These are phyloP conservation scores for Tuber magnatum DNA, from an alignment of 495 filamentous ascomycete genomes.

Conservation along the genomic window DNA sequence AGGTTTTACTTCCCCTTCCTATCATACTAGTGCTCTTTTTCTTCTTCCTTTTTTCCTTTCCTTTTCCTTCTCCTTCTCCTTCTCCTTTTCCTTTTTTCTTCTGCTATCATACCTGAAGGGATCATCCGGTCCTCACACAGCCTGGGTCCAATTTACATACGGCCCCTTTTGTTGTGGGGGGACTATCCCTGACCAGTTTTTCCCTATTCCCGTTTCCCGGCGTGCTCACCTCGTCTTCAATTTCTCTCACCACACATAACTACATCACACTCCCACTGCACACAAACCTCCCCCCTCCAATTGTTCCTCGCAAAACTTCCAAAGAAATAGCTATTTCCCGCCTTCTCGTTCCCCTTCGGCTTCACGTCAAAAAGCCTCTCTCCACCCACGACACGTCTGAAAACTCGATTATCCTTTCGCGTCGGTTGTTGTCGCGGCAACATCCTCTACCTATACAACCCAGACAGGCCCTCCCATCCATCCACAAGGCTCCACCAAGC, in stretches of 20 bases:
- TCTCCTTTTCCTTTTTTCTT: not conserved
- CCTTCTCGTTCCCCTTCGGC: constrained; percentile 17
- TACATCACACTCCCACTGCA: constrained; percentile 26
- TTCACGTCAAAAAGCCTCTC: constrained; percentile 19
- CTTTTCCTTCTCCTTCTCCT: not conserved
- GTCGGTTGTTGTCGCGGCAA: constrained; percentile 30
- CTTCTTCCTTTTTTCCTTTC: not conserved
- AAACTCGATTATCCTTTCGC: not conserved
- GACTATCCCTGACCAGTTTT: constrained; percentile 27
- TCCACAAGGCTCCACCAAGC: constrained; percentile 22
- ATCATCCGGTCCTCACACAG: not conserved
- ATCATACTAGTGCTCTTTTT: not conserved
- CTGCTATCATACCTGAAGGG: not conserved
- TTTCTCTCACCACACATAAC: constrained; percentile 22
- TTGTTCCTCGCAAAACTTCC: not conserved
- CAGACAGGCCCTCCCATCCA: constrained; percentile 9
- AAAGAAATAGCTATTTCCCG: not conserved
- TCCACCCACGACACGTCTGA: constrained; percentile 24
- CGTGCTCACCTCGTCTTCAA: constrained; percentile 31
- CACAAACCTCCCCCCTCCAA: constrained; percentile 6
- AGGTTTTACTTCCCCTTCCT: not conserved
- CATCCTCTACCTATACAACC: constrained; percentile 15
- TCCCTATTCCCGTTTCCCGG: constrained; percentile 35
- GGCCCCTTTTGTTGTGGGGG: constrained; percentile 27
- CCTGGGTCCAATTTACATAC: constrained; percentile 1